These are phyloP conservation scores for Cornus kousa DNA, from an alignment of 148 eudicot species.

Conservation along the genomic window DNA sequence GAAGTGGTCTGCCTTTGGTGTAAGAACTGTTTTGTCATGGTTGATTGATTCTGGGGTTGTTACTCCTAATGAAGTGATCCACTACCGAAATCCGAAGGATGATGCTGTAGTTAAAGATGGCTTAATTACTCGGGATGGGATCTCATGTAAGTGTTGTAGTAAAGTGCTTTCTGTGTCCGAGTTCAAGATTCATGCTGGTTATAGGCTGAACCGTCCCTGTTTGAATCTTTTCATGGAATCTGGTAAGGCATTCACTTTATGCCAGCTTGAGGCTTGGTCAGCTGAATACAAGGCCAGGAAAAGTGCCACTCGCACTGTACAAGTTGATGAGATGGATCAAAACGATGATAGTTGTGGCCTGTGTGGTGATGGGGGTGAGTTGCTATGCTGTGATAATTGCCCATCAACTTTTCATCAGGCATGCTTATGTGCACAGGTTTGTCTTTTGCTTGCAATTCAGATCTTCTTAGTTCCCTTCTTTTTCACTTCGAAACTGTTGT, in stretches of 20 bases:
- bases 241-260: conserved; percentile 69
- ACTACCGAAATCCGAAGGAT: conserved; percentile 61
- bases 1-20: conserved; percentile 46
- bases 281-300: conserved; percentile 82
- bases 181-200: conserved; percentile 82
- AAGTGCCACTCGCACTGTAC: conserved; percentile 41
- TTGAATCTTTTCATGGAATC: conserved; percentile 82
- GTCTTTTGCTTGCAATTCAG: conserved; percentile 14
- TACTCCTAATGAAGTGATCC: conserved; percentile 60
- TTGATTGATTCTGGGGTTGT: conserved; percentile 58
- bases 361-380: conserved; percentile 97
- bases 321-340: conserved; percentile 58
- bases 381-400: conserved; percentile 93
- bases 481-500: neutral
- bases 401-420: conserved; percentile 92
- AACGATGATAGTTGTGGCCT: conserved; percentile 96
- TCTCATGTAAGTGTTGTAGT: conserved; percentile 74
- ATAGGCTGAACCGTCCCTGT: conserved; percentile 55
- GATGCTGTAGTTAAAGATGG: conserved; percentile 77
- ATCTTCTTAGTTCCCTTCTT: neutral
- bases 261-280: conserved; percentile 98
- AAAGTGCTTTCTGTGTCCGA: conserved; percentile 59
- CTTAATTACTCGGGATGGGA: conserved; percentile 62
- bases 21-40: conserved; percentile 80
- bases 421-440: conserved; percentile 82